phyloP scores from a whole-genome alignment of 768 basidiomycete species.

The Agrocybe pediades region DNA sequence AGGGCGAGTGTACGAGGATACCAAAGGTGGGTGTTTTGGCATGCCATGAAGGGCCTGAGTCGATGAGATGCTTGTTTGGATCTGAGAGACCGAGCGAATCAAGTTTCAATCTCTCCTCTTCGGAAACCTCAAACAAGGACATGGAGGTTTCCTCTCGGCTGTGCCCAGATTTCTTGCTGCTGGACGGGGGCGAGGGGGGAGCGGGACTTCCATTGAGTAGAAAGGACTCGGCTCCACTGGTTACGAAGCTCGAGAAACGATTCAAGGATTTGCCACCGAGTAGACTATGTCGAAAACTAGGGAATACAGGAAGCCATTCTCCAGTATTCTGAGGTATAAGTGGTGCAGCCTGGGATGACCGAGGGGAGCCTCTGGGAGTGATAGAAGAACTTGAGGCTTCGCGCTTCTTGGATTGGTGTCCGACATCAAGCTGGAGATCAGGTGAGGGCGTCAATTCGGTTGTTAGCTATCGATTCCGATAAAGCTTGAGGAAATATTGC shows the following conservation, averaged over 20 bases:
- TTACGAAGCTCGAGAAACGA: conserved; percentile 86
- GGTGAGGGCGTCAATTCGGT: conserved; percentile 59
- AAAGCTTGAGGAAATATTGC: conserved; percentile 7
- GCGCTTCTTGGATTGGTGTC: conserved; percentile 21
- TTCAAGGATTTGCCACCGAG: conserved; percentile 80
- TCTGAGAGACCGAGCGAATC: conserved; percentile 49
- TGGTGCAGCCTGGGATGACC: conserved; percentile 32
- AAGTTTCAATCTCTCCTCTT: conserved; percentile 42
- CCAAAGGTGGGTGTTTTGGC: conserved; percentile 71
- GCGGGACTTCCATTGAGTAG: conserved; percentile 65
- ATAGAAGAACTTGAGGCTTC: conserved; percentile 35
- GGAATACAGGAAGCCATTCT: conserved; percentile 60
- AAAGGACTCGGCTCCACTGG: conserved; percentile 83
- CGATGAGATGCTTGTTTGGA: conserved; percentile 71
- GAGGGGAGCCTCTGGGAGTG: conserved; percentile 50
- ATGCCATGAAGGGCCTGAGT: conserved; percentile 74
- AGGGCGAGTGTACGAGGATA: conserved; percentile 78
- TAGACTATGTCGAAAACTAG: conserved; percentile 70
- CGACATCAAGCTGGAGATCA: conserved; percentile 35
- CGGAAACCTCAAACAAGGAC: conserved; percentile 34
- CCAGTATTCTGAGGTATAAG: conserved; percentile 70
- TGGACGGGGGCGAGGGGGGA: conserved; percentile 1
- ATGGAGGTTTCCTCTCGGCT: conserved; percentile 31
- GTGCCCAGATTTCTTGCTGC: conserved; percentile 18
- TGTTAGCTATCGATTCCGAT: conserved; percentile 56